phyloP scores from a whole-genome alignment of 2,329 filamentous ascomycete genomes.

The Apiospora pterosperma region DNA sequence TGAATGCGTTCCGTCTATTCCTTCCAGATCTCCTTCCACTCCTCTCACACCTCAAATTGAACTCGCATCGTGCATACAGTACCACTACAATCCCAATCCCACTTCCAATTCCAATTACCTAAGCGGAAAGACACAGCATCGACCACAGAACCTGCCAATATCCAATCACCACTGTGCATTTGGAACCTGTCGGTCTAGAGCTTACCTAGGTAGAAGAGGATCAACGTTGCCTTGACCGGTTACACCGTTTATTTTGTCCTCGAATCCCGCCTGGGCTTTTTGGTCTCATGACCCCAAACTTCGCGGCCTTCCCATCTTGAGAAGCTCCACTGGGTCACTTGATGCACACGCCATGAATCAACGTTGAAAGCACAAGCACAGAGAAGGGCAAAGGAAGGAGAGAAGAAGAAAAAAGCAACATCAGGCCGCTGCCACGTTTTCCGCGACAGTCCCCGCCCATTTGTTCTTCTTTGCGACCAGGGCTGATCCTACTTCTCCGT shows the following conservation, averaged over 20 bases:
- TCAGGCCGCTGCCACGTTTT: conserved; percentile 2
- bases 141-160: background rate
- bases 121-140: background rate
- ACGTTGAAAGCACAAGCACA: background rate
- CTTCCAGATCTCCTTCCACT: background rate
- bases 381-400: background rate
- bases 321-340: conserved; percentile 3
- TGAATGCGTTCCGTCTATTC: background rate
- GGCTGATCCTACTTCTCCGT: conserved; percentile 1
- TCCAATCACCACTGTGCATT: background rate
- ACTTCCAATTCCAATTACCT: conserved; percentile 1
- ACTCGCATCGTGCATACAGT: background rate
- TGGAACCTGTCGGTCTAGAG: background rate
- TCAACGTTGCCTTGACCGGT: background rate
- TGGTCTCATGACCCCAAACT: conserved; percentile 5
- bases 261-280: conserved; percentile 4
- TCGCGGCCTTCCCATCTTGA: background rate
- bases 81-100: too few relatives aligned
- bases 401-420: conserved; percentile 1
- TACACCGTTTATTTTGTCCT: background rate
- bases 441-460: background rate
- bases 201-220: background rate
- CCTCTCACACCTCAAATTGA: background rate
- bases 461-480: background rate
- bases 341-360: conserved; percentile 6